These are phyloP conservation scores for Russula lepida DNA, from an alignment of 768 basidiomycete genomes.

Conservation along the genomic window DNA sequence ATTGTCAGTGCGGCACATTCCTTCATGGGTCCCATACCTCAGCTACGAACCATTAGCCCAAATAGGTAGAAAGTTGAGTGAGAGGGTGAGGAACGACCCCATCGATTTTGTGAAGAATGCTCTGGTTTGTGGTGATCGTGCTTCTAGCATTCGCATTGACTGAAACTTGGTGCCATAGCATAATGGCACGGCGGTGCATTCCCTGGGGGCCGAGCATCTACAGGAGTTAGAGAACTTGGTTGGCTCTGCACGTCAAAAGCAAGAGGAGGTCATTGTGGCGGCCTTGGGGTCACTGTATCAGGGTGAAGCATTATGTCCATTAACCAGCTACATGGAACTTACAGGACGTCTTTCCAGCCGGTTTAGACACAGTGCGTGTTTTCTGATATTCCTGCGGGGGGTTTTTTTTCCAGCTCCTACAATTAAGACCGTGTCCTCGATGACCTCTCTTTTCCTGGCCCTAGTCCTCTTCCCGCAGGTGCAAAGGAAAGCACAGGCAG, in stretches of 20 bases:
- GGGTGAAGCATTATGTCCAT: not conserved
- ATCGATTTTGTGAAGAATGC: not conserved
- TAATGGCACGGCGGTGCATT: conserved; percentile 1
- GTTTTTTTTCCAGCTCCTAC: not conserved
- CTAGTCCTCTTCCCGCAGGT: conserved; percentile 1
- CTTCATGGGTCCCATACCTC: conserved; percentile 5
- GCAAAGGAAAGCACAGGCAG: conserved; percentile 19
- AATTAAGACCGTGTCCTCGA: conserved; percentile 4
- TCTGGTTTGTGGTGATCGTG: not conserved
- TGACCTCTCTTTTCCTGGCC: conserved; percentile 1
- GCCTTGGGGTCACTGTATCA: conserved; percentile 3
- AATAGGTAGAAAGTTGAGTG: not conserved
- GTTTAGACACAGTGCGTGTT: conserved; percentile 1
- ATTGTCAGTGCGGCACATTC: conserved; percentile 1
- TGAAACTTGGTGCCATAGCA: not conserved
- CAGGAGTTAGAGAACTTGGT: not conserved
- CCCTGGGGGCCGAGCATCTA: not conserved
- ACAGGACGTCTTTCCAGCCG: not conserved
- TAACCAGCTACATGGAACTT: not conserved
- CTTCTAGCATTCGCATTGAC: not conserved
- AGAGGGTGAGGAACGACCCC: not conserved
- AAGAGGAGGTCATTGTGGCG: not conserved
- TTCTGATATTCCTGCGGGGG: not conserved
- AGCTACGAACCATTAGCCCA: not conserved
- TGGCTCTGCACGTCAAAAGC: not conserved